Conservation (phyloP, 164 flowering plant species). For the Piper betle region DNA sequence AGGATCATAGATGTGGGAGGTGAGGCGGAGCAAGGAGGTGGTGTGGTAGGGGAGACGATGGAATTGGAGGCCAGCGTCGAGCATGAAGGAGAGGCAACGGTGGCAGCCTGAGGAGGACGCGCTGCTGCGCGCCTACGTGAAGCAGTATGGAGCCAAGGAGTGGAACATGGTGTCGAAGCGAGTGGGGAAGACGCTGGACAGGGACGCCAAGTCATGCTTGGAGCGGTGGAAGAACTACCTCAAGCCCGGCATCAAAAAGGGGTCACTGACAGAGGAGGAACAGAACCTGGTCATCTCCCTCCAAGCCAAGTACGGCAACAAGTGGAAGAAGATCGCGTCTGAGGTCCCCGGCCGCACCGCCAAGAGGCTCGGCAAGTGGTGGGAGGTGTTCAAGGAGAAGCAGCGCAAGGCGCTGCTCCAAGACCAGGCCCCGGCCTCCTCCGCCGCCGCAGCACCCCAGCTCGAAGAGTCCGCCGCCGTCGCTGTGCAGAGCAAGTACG, state of each 20-base stretch:
- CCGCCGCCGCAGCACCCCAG: not conserved
- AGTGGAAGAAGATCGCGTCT: constrained; percentile 42
- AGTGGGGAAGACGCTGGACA: constrained; percentile 23
- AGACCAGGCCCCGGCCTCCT: not conserved
- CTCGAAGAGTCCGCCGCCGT: not conserved
- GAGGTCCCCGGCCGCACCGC: constrained; percentile 43
- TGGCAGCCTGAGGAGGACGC: constrained; percentile 45
- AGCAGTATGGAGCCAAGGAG: constrained; percentile 36
- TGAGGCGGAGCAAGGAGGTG: not conserved
- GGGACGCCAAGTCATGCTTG: constrained; percentile 38
- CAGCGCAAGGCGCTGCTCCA: constrained; percentile 17
- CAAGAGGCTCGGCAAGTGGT: constrained; percentile 43
- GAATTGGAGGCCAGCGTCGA: not conserved
- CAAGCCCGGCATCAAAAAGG: constrained; percentile 40
- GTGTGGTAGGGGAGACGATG: not conserved
- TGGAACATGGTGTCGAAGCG: constrained; percentile 41
- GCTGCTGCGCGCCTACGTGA: constrained; percentile 30
- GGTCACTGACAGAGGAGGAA: constrained; percentile 29
- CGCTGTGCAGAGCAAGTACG: constrained; percentile 20
- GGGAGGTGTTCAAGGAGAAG: constrained; percentile 47
- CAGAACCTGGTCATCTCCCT: constrained; percentile 32
- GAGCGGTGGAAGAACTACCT: constrained; percentile 50
- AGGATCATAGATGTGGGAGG: not conserved
- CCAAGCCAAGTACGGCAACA: constrained; percentile 41
- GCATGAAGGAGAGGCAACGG: constrained; percentile 40